Percentiles rank a stretch among this genome's conserved stretches.
phyloP scores from a whole-genome alignment of 306 rosid species.

The Canavalia gladiata region DNA sequence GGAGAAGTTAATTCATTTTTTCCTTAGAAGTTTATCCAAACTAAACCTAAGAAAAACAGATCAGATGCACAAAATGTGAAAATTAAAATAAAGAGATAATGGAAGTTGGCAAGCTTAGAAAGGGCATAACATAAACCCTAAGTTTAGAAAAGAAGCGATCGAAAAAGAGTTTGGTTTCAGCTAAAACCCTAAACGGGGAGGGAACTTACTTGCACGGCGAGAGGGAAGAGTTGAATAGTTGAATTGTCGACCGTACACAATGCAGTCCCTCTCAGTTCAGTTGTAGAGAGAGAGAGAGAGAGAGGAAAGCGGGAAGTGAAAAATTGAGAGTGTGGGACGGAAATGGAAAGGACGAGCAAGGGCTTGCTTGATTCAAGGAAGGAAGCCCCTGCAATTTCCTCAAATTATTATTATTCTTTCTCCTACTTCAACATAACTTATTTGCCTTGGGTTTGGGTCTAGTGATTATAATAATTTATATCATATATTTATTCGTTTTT shows the following conservation, averaged over 20 bases:
- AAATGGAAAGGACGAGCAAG: too few relatives aligned
- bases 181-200: slow-evolving; percentile 27
- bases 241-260: background rate
- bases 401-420: slow-evolving; percentile 21
- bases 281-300: background rate
- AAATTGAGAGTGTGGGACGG: background rate
- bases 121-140: background rate
- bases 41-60: slow-evolving; percentile 4
- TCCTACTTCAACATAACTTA: too few relatives aligned
- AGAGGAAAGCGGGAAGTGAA: slow-evolving; percentile 27
- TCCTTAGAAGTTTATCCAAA: too few relatives aligned
- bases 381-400: background rate
- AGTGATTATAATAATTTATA: too few relatives aligned
- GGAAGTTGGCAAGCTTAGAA: too few relatives aligned
- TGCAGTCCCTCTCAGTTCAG: background rate
- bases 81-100: background rate
- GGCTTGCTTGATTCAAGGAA: background rate
- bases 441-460: too few relatives aligned
- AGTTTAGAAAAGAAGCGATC: background rate
- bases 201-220: slow-evolving; percentile 44
- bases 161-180: background rate
- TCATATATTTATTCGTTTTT: too few relatives aligned
- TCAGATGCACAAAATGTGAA: background rate
- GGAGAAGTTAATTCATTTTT: too few relatives aligned
- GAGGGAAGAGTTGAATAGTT: too few relatives aligned